Evolutionary conservation across 306 rosid genomes (phyloP), one percentile per base, ranked within the genome.

Genomic region (Begonia peltatifolia): DNA sequence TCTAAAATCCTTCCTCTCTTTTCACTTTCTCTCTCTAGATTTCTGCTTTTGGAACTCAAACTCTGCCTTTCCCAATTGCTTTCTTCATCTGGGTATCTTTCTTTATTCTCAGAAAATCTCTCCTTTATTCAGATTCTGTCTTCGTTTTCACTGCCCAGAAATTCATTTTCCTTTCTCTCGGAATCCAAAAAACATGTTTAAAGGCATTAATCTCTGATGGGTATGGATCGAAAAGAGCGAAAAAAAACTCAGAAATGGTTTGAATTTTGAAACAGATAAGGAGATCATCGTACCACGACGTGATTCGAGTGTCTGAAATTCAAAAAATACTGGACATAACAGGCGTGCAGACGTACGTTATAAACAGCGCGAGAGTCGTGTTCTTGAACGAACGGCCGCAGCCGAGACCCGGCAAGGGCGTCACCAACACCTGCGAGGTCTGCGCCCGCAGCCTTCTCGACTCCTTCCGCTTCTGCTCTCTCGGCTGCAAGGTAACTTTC

Each of bases 381-480:
- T 90, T 90, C 75, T 70, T 90, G 81, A 90, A 90, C 42, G 92
- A 86, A 63, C 69, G 99, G 57, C 99, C 99, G 63, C 99, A 90
- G 71, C 99, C 95, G 12, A 79, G 99, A 78, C 99, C 99, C 0
- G 99, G 99, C 0, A 92, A 92, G 60, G 99, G 99, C 11, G 99
- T 92, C 62, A 92, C 96, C 10, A 86, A 92, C 69, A 92, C 99
- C 30, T 92, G 99, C 57, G 94, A 92, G 69, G 99, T 86, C 71
- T 92, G 99, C 52, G 92, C 83, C 50, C 94, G 99, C 17, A 92
- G 99, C 67, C 96, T 92, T 43, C 88, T 92, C 0, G 99, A 92
- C 67, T 79, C 99, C 53, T 92, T 67, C 72, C 75, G 94, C 11
- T 92, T 92, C 75, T 92, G 96, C 71, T 92, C 99, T 43, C 96